Conservation (phyloP, 371 early-diverging fungal species). For the Ecytonucleospora hepatopenaei region DNA sequence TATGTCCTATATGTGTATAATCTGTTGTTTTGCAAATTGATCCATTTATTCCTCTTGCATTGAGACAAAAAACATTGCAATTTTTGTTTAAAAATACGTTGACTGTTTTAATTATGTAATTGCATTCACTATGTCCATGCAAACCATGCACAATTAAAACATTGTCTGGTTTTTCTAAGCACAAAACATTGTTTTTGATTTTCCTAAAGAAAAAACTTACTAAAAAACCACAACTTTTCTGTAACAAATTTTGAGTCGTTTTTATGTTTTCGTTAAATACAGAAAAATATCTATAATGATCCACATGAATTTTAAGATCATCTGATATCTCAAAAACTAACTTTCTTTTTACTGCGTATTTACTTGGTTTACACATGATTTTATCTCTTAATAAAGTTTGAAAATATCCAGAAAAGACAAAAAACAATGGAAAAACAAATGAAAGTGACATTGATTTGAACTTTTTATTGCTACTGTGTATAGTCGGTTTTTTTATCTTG, state of each 20-base stretch:
- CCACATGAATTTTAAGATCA: background rate
- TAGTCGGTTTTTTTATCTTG: background rate
- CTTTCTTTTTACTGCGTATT: background rate
- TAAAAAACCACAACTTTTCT: no score
- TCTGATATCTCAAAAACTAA: no score
- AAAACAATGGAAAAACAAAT: background rate
- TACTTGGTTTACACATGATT: background rate
- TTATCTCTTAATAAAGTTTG: background rate
- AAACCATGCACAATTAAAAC: conserved; percentile 54
- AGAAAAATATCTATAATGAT: no score
- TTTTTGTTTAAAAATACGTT: conserved; percentile 30
- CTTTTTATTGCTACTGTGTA: background rate
- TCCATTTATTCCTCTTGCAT: conserved; percentile 38
- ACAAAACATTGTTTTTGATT: no score
- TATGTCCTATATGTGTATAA: conserved; percentile 56
- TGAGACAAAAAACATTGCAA: conserved; percentile 45
- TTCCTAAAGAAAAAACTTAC: no score
- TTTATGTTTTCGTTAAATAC: background rate
- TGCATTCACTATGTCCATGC: conserved; percentile 42
- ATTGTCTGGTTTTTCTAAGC: no score
- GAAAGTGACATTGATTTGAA: background rate
- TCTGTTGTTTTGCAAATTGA: conserved; percentile 6
- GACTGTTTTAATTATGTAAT: conserved; percentile 43
- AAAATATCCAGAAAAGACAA: background rate
- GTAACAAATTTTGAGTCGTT: background rate